Evolutionary conservation across 1,284 basidiomycete genomes (phyloP).

Genomic region (Ganoderma boninense): DNA sequence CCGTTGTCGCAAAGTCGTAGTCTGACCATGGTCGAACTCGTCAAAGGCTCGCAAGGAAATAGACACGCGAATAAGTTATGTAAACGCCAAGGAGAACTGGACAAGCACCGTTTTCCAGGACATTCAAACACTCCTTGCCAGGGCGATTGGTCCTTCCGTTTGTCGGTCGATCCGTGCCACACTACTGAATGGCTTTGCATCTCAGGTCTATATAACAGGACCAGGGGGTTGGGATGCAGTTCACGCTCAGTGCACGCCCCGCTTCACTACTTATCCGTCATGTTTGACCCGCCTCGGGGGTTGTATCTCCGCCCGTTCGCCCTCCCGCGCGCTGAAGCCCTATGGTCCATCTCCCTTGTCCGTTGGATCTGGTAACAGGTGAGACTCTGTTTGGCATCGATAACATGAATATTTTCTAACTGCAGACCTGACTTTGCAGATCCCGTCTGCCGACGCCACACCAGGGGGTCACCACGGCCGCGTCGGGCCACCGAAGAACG

Average conservation of each 20-base stretch:
- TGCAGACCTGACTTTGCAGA: background rate
- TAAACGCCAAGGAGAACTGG: background rate
- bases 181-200: background rate
- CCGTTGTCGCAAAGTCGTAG: no score
- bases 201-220: background rate
- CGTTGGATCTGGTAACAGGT: background rate
- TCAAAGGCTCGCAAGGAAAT: background rate
- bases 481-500: background rate
- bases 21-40: background rate
- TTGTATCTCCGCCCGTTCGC: background rate
- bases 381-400: background rate
- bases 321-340: background rate
- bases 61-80: background rate
- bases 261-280: background rate
- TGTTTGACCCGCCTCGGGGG: background rate
- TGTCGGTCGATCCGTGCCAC: background rate
- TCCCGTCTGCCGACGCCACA: background rate
- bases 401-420: background rate
- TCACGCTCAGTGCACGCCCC: background rate
- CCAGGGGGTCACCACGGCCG: background rate
- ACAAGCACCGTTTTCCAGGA: background rate
- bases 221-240: background rate
- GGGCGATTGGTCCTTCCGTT: background rate
- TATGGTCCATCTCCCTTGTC: background rate
- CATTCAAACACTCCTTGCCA: background rate